A percentile compares a stretch with the other conserved stretches of the same genome.
Conservation (phyloP, 768 basidiomycete genomes). For the Leccinum arenicola region DNA sequence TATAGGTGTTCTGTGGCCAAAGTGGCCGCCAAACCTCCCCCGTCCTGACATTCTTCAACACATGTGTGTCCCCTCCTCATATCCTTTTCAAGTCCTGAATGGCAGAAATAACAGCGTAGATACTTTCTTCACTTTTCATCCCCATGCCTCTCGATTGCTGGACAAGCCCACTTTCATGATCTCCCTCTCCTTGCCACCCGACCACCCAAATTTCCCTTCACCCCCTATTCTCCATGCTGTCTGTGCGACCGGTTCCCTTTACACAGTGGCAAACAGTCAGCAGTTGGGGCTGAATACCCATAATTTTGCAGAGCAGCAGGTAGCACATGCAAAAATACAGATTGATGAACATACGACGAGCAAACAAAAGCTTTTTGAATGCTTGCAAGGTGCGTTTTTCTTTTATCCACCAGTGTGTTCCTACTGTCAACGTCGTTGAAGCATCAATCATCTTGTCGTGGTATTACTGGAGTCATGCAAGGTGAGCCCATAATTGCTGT, state of each 20-base stretch:
- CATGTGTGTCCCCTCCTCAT: slow-evolving; percentile 43
- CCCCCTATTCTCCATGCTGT: slow-evolving; percentile 79
- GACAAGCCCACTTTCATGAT: slow-evolving; percentile 65
- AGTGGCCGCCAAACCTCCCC: slow-evolving; percentile 64
- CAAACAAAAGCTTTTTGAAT: slow-evolving; percentile 55
- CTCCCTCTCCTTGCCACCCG: slow-evolving; percentile 60
- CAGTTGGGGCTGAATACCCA: slow-evolving; percentile 2
- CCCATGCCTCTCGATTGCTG: slow-evolving; percentile 68
- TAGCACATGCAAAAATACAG: slow-evolving; percentile 49
- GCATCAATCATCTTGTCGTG: slow-evolving; percentile 63
- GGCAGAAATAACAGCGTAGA: slow-evolving; percentile 49
- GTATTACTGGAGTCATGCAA: slow-evolving; percentile 75
- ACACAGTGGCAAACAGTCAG: slow-evolving; percentile 54
- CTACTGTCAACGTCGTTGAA: slow-evolving; percentile 22
- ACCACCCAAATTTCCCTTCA: slow-evolving; percentile 71
- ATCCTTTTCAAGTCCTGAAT: neutral
- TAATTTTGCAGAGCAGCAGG: slow-evolving; percentile 64
- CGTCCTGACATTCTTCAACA: slow-evolving; percentile 60
- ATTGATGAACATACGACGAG: slow-evolving; percentile 46
- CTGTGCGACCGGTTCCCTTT: slow-evolving; percentile 74
- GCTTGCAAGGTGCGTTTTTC: slow-evolving; percentile 52
- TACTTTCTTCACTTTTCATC: slow-evolving; percentile 76
- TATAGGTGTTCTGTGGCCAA: slow-evolving; percentile 24
- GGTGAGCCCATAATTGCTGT: slow-evolving; percentile 36
- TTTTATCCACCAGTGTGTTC: neutral